Percentiles rank a stretch among this genome's conserved stretches.
Evolutionary conservation across 2,329 filamentous ascomycete genomes (phyloP).

Genomic region (Colletotrichum noveboracense): DNA sequence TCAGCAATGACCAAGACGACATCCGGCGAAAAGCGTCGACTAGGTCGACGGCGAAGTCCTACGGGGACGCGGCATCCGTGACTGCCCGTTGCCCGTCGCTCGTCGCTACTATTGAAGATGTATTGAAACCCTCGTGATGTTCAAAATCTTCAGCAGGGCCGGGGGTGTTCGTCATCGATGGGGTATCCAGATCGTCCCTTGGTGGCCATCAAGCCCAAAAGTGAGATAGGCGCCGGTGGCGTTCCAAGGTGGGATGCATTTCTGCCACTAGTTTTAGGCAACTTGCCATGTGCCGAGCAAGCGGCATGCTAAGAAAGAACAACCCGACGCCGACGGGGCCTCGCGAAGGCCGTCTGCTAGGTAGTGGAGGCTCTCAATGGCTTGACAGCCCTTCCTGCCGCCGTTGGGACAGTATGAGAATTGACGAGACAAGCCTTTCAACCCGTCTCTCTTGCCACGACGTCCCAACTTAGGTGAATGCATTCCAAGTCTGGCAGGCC

Average conservation of each 20-base stretch:
- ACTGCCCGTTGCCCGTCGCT: neutral
- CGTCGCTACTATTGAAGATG: neutral
- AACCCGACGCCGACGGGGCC: neutral
- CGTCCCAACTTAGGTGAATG: neutral
- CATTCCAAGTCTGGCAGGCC: neutral
- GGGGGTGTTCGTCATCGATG: neutral
- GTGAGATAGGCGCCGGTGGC: neutral
- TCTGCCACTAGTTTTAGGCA: neutral
- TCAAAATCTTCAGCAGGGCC: neutral
- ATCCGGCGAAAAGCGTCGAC: neutral
- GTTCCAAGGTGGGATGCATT: neutral
- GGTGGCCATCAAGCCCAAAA: neutral
- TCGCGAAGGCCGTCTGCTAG: neutral
- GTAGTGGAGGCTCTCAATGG: neutral
- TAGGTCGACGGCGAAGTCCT: neutral
- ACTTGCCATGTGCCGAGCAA: slow-evolving; percentile 8
- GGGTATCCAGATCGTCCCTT: neutral
- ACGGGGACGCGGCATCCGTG: neutral
- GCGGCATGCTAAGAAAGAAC: neutral
- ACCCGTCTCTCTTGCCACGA: neutral
- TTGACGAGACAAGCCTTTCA: neutral
- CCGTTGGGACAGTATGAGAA: neutral
- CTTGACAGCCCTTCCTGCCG: neutral
- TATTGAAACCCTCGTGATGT: neutral
- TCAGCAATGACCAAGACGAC: slow-evolving; percentile 2